Percentiles rank a stretch among this genome's conserved stretches.
These are phyloP conservation scores for Starmerella ratchasimensis DNA, from an alignment of 805 yeast species.

Conservation along the genomic window DNA sequence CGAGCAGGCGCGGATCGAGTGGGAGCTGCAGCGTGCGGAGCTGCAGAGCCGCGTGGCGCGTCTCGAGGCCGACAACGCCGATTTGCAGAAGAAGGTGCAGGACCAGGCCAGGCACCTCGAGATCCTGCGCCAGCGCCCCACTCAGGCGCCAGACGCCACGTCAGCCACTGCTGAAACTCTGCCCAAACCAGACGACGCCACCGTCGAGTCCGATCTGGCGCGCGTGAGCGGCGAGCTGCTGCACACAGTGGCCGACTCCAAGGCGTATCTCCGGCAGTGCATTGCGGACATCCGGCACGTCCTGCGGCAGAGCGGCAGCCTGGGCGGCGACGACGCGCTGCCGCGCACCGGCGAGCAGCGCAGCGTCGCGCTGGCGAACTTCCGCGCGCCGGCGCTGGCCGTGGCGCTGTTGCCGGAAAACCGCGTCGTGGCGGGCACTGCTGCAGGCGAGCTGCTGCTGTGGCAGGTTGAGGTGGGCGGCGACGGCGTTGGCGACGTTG, in stretches of 20 bases:
- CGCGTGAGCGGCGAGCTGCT: slow-evolving; percentile 4
- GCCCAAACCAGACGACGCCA: background rate
- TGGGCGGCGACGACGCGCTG: slow-evolving; percentile 1
- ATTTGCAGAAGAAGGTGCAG: slow-evolving; percentile 20
- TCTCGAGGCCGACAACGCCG: slow-evolving; percentile 41
- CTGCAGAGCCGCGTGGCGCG: slow-evolving; percentile 40
- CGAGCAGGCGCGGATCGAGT: slow-evolving; percentile 45
- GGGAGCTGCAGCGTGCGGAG: slow-evolving; percentile 49
- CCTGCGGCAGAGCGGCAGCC: slow-evolving; percentile 13
- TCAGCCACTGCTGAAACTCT: background rate
- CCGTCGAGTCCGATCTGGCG: background rate
- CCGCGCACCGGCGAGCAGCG: background rate
- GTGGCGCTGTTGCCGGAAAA: slow-evolving; percentile 4
- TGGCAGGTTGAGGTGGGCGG: slow-evolving; percentile 12
- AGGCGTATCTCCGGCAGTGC: slow-evolving; percentile 25
- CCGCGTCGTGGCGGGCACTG: slow-evolving; percentile 16
- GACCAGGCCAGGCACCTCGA: slow-evolving; percentile 9
- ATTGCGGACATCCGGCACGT: slow-evolving; percentile 24
- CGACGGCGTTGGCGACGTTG: background rate
- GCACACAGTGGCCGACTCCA: slow-evolving; percentile 10
- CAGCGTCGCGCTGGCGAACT: slow-evolving; percentile 15
- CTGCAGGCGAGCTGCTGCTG: slow-evolving; percentile 13
- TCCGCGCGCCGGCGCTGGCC: slow-evolving; percentile 13
- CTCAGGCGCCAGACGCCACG: background rate
- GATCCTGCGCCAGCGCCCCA: slow-evolving; percentile 4